Evolutionary conservation across 768 basidiomycete genomes (phyloP), one percentile per base, ranked within the genome.

Genomic region (Suillus discolor): DNA sequence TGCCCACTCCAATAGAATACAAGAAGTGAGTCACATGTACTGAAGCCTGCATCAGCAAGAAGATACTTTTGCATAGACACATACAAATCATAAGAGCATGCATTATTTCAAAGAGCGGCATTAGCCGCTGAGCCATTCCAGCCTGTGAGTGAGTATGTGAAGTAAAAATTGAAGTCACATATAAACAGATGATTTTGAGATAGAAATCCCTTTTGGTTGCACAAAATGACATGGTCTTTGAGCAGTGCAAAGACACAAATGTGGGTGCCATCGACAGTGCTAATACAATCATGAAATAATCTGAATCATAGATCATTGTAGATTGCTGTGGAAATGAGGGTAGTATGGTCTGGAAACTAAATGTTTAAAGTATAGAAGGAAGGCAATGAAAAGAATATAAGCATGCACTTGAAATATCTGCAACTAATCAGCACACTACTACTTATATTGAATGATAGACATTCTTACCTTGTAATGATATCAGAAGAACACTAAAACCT

Each of bases 381-480:
- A n/a, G 15, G 38, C 2, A 11, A 38, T 2, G 11, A 9, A 38
- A 44, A 44, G 7, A 44, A 44, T 3, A 44, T 8, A 8, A 44
- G 18, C 44, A 44, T 44, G 18, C 18, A 4, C 20, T 44, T 44
- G 7, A 44, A 44, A 44, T 44, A 44, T 44, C 44, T 44, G 44
- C 44, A 44, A 20, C 18, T n/a, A 44, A 20, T 44, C 44, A 44
- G 44, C 44, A 44, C 18, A 20, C 44, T 20, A 20, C 11, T 38
- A n/a, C n/a, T n/a, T 38, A 11, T 38, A 9, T 38, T 38, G 38
- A 38, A 38, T 38, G 1, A 38, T 11, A 1, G 11, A 38, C 12
- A 11, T 11, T 11, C 5, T 3, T 59, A 78, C 80, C 76, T 75
- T 36, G 75, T 77, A 28, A 82, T 76, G n/a, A n/a, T n/a, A n/a